phyloP scores from a whole-genome alignment of 345 rosid species.

The Eucalyptus urophylla region DNA sequence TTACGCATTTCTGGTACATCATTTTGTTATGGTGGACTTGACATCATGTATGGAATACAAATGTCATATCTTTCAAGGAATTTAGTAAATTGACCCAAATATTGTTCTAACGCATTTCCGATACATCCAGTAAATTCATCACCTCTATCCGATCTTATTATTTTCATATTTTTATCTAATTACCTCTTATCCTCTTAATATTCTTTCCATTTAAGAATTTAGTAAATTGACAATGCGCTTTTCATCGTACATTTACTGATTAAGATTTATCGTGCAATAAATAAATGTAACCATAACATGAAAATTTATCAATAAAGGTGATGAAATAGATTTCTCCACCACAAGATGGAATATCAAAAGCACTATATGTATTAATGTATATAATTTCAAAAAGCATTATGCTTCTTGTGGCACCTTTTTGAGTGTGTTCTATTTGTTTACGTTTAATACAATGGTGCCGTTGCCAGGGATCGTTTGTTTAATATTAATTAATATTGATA shows the following conservation, averaged over 20 bases:
- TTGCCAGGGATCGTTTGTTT: too few species aligned
- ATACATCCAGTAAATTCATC: not conserved
- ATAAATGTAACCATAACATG: not conserved
- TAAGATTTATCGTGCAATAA: not conserved
- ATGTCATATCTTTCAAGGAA: not conserved
- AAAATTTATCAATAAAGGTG: not conserved
- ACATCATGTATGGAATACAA: not conserved
- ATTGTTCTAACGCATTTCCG: not conserved
- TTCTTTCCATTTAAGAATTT: too few species aligned
- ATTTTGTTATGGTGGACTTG: not conserved
- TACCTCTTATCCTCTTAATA: too few species aligned
- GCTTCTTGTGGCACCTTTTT: not conserved
- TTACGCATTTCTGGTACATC: not conserved
- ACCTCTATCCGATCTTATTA: not conserved
- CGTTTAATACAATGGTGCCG: not conserved
- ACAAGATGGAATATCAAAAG: not conserved
- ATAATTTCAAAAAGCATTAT: not conserved
- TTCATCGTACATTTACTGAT: not conserved
- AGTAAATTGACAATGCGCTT: too few species aligned
- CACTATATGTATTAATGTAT: not conserved
- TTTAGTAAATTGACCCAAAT: not conserved
- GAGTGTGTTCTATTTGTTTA: not conserved
- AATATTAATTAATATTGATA: too few species aligned
- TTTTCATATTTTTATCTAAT: constrained; percentile 3
- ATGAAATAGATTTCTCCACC: not conserved